A percentile compares a stretch with the other conserved stretches of the same genome.
Conservation (phyloP, 2,329 filamentous ascomycete species). For the Scedosporium aurantiacum region DNA sequence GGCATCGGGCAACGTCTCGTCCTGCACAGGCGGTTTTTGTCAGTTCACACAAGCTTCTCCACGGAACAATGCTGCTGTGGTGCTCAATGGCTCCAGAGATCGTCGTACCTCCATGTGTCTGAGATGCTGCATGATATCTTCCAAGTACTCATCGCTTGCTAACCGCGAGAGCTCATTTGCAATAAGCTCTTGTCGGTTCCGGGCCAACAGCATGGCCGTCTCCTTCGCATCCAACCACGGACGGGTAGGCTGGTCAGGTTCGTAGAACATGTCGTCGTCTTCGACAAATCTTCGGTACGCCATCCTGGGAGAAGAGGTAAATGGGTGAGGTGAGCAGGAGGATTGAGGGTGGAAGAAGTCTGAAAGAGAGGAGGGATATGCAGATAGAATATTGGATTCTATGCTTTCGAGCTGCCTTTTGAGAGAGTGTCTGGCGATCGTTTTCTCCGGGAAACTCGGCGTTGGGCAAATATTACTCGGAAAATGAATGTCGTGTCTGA, state of each 20-base stretch:
- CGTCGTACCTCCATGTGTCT: slow-evolving; percentile 71
- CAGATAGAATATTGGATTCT: slow-evolving; percentile 16
- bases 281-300: slow-evolving; percentile 26
- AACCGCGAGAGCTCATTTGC: slow-evolving; percentile 78
- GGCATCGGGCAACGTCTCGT: slow-evolving; percentile 86
- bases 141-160: slow-evolving; percentile 81
- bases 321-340: slow-evolving; percentile 9
- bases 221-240: slow-evolving; percentile 60
- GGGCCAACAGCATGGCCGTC: slow-evolving; percentile 65
- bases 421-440: slow-evolving; percentile 35
- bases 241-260: slow-evolving; percentile 38
- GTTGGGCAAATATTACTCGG: slow-evolving; percentile 24
- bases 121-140: slow-evolving; percentile 92
- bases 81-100: background rate
- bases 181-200: slow-evolving; percentile 77
- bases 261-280: slow-evolving; percentile 41
- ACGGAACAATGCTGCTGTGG: slow-evolving; percentile 8
- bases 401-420: slow-evolving; percentile 8
- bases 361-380: background rate
- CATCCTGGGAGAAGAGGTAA: slow-evolving; percentile 26
- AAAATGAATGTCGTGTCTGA: slow-evolving; percentile 26
- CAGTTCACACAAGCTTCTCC: background rate
- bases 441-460: slow-evolving; percentile 41
- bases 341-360: background rate
- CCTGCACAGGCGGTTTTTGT: slow-evolving; percentile 27